These are phyloP conservation scores for Akanthomyces uredinophilus DNA, from an alignment of 2,329 filamentous ascomycete species.

Conservation along the genomic window DNA sequence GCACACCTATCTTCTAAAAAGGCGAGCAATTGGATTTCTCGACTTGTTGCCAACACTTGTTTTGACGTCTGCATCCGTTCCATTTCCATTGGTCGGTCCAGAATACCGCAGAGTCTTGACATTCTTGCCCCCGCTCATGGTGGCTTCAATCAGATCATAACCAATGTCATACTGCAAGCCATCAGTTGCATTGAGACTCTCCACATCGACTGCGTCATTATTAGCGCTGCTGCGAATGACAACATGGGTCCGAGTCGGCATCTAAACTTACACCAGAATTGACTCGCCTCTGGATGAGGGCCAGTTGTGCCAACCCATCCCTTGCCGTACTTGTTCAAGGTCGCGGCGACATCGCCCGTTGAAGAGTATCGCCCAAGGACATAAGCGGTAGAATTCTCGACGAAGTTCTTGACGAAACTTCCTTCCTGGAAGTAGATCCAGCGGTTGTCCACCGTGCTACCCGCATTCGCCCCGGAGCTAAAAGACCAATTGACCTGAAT, in stretches of 20 bases:
- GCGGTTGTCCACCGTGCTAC: slow-evolving; percentile 15
- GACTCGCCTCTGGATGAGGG: slow-evolving; percentile 23
- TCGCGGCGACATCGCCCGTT: slow-evolving; percentile 22
- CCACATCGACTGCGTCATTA: slow-evolving; percentile 8
- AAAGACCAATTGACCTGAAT: slow-evolving; percentile 24
- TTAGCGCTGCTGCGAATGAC: neutral
- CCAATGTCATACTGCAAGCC: slow-evolving; percentile 21
- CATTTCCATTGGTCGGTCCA: neutral
- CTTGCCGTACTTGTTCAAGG: slow-evolving; percentile 20
- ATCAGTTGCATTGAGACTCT: slow-evolving; percentile 20
- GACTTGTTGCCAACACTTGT: too few relatives aligned
- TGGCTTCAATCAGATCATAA: slow-evolving; percentile 21
- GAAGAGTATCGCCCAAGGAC: slow-evolving; percentile 22
- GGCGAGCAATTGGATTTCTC: too few relatives aligned
- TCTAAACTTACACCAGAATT: slow-evolving; percentile 22
- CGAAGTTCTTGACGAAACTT: slow-evolving; percentile 17
- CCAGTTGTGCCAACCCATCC: slow-evolving; percentile 23
- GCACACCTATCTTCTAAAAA: too few relatives aligned
- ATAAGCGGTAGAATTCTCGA: neutral
- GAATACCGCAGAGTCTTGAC: neutral
- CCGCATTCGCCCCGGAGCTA: slow-evolving; percentile 7
- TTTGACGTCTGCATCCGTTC: neutral
- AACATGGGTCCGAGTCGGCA: neutral
- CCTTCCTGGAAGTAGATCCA: slow-evolving; percentile 27
- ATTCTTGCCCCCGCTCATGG: slow-evolving; percentile 11